A percentile compares a stretch with the other conserved stretches of the same genome.
phyloP scores from a whole-genome alignment of 768 basidiomycete genomes.

The Dacryopinax spathularia region DNA sequence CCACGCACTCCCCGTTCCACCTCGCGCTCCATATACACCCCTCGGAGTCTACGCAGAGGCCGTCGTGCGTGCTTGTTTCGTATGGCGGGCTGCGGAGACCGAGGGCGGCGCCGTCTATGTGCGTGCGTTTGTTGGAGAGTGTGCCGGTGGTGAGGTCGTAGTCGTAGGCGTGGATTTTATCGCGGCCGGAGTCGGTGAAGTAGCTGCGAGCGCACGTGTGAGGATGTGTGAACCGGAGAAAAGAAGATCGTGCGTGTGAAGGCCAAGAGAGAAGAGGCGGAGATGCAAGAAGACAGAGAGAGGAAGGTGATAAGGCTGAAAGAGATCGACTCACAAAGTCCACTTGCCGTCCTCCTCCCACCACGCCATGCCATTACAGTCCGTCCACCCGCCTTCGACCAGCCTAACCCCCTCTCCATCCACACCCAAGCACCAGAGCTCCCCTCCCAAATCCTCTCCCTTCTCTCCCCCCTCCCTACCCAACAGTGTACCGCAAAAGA shows the following conservation, averaged over 20 bases:
- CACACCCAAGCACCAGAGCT: neutral
- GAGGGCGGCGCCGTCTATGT: slow-evolving; percentile 41
- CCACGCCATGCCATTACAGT: neutral
- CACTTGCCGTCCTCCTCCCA: neutral
- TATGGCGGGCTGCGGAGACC: slow-evolving; percentile 24
- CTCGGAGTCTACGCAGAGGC: slow-evolving; percentile 48
- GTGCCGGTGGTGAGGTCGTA: slow-evolving; percentile 41
- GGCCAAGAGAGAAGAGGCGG: too few species aligned
- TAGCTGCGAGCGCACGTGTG: slow-evolving; percentile 32
- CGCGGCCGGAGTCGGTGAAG: slow-evolving; percentile 53
- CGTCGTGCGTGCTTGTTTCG: slow-evolving; percentile 27
- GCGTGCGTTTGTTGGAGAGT: slow-evolving; percentile 40
- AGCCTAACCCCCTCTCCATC: neutral
- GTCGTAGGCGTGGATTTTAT: slow-evolving; percentile 54
- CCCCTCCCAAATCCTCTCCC: neutral
- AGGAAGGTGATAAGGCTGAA: too few species aligned
- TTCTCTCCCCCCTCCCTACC: neutral
- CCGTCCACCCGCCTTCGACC: neutral
- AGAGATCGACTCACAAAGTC: neutral
- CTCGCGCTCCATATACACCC: slow-evolving; percentile 60
- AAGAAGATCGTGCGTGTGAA: too few species aligned
- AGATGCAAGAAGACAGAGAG: too few species aligned
- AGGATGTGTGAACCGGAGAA: neutral
- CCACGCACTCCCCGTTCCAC: slow-evolving; percentile 50
- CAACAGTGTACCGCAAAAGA: slow-evolving; percentile 49